Percentiles rank a stretch among this genome's conserved stretches.
Conservation (phyloP, 805 yeast genomes). For the Pachysolen tannophilus region DNA sequence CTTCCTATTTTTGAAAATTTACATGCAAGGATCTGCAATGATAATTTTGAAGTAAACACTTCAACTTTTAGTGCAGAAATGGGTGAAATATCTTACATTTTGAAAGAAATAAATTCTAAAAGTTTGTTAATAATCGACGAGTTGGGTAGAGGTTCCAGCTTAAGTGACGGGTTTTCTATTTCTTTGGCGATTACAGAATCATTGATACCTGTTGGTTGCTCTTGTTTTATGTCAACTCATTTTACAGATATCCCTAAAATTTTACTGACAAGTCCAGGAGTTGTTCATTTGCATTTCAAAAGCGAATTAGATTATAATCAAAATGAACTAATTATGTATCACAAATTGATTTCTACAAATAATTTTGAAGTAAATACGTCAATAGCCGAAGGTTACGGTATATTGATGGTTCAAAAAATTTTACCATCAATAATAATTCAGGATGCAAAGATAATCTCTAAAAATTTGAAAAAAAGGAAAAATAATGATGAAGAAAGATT, state of each 20-base stretch:
- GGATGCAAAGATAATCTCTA: constrained; percentile 21
- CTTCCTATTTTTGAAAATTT: constrained; percentile 31
- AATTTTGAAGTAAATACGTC: constrained; percentile 15
- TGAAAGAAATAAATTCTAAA: constrained; percentile 22
- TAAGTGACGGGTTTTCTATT: constrained; percentile 45
- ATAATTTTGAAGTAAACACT: constrained; percentile 23
- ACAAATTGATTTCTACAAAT: constrained; percentile 18
- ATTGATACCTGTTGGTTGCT: constrained; percentile 19
- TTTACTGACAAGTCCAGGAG: constrained; percentile 24
- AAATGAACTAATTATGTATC: constrained; percentile 22
- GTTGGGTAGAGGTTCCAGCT: constrained; percentile 44
- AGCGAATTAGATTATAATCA: constrained; percentile 14
- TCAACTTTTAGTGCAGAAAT: constrained; percentile 40
- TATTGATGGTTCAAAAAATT: constrained; percentile 19
- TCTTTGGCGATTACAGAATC: constrained; percentile 36
- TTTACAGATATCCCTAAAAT: constrained; percentile 31
- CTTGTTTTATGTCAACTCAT: constrained; percentile 36
- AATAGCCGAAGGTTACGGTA: constrained; percentile 22
- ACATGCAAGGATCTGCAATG: constrained; percentile 30
- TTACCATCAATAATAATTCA: constrained; percentile 18
- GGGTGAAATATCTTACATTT: constrained; percentile 37
- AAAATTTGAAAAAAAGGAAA: constrained; percentile 8
- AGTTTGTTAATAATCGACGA: constrained; percentile 44
- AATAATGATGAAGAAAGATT: constrained; percentile 7
- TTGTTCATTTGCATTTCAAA: constrained; percentile 30